Conservation (phyloP, 139 green algal genomes). For the Yamagishiella unicocca region DNA sequence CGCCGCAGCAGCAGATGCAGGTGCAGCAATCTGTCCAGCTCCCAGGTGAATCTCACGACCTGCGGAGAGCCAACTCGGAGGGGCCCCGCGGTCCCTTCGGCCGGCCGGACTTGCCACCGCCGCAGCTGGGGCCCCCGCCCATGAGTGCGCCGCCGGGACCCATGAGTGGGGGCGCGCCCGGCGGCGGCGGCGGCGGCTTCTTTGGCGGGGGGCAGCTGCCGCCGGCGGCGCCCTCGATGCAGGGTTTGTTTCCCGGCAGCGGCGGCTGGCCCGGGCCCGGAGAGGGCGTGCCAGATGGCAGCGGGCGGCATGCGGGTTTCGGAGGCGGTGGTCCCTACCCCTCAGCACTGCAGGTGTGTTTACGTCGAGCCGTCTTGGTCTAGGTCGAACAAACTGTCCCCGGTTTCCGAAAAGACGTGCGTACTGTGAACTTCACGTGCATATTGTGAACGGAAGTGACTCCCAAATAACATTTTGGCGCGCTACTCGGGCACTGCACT, state of each 20-base stretch:
- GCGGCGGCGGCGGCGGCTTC: neutral
- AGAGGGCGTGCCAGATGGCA: neutral
- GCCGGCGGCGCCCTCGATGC: neutral
- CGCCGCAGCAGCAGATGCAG: neutral
- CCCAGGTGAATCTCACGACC: neutral
- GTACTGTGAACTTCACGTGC: too few relatives aligned
- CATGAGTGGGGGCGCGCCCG: too few relatives aligned
- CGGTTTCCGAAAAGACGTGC: too few relatives aligned
- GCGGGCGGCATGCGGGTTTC: neutral
- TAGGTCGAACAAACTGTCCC: too few relatives aligned
- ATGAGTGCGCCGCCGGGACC: neutral
- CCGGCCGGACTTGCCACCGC: neutral
- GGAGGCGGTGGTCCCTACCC: neutral
- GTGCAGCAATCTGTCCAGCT: neutral
- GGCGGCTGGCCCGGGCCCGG: neutral
- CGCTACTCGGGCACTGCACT: too few relatives aligned
- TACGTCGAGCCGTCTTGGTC: too few relatives aligned
- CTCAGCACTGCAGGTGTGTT: conserved; percentile 13
- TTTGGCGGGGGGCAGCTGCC: neutral
- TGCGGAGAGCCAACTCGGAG: conserved; percentile 35
- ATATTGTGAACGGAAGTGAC: too few relatives aligned
- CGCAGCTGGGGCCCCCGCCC: neutral
- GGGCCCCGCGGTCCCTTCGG: neutral
- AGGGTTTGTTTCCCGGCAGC: conserved; percentile 15
- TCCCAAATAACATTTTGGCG: too few relatives aligned